Conservation (phyloP, 2,329 filamentous ascomycete species). For the Colletotrichum trifolii region DNA sequence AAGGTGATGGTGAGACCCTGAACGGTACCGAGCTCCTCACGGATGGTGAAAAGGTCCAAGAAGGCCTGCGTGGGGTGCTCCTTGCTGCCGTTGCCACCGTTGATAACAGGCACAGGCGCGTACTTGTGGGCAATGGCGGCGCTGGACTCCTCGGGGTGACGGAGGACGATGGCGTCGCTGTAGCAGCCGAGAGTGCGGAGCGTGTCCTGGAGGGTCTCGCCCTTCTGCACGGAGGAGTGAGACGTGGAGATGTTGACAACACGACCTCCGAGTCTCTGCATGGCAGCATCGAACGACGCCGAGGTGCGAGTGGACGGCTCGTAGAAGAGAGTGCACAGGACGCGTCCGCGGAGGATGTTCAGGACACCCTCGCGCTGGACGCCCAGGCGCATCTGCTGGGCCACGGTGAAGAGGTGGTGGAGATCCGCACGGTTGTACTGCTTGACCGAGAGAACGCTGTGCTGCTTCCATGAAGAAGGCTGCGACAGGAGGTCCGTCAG, state of each 20-base stretch:
- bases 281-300: constrained; percentile 94
- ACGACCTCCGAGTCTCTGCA: constrained; percentile 95
- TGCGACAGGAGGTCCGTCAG: constrained; percentile 79
- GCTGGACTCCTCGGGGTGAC: constrained; percentile 86
- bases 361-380: constrained; percentile 93
- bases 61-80: constrained; percentile 99
- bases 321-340: constrained; percentile 95
- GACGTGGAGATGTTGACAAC: constrained; percentile 85
- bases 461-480: constrained; percentile 85
- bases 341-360: constrained; percentile 84
- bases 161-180: constrained; percentile 93
- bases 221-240: constrained; percentile 91
- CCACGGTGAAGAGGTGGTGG: constrained; percentile 94
- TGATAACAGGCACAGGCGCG: constrained; percentile 92
- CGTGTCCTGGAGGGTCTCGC: constrained; percentile 92
- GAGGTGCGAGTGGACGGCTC: constrained; percentile 97
- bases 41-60: constrained; percentile 97
- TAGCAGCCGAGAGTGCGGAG: constrained; percentile 95
- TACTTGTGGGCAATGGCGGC: constrained; percentile 87
- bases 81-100: constrained; percentile 93
- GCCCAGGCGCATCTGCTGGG: constrained; percentile 95
- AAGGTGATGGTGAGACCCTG: constrained; percentile 97
- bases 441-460: constrained; percentile 91
- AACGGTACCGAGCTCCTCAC: constrained; percentile 95
- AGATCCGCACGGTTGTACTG: constrained; percentile 90